Base-by-base conservation (phyloP, 2,329 filamentous ascomycete species). In the Fusarium nodosum region DNA sequence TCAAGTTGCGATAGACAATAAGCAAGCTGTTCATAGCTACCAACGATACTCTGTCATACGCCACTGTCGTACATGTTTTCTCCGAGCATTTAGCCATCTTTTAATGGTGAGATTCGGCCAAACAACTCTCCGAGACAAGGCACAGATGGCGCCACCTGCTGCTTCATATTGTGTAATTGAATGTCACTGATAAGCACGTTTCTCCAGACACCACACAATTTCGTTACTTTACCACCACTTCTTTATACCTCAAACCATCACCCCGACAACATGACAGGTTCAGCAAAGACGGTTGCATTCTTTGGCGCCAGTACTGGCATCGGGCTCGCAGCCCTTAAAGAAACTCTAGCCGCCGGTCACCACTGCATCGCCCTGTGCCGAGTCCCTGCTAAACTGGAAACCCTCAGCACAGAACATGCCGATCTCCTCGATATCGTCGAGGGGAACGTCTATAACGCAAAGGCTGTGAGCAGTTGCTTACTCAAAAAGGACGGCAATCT, bases 301-400 rank as follows among this genome's bases (percentile, higher is more conserved):
- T 80, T 88, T 55, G 86, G 86, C 61, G 83, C 85, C 42, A 87
- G 83, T 24, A 82, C 81, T 34, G 86, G 86, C 48, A 80, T 79
- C 65, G 84, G 82, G 55, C 80, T 86, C 58, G 77, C 84, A 4
- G 79, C 81, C 18, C 82, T 88, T 41, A 79, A 79, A 26, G 78
- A 79, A 41, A 77, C 80, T 28, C 81, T 88, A 11, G 77, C 79
- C 18, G 82, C 81, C 13, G 82, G 83, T 34, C 80, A 83, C 72
- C 77, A 72, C 10, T 86, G 84, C 76, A 77, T 82, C 50, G 85
- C 82, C 46, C 79, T 88, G 36, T 85, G 80, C 72, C 84, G 86
- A 44, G 83, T 79, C 3, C 83, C 86, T 10, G 78, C 80, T 48
- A 87, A 85, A 64, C 82, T 88, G 31, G 77, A 77, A 18, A 64